Evolutionary conservation across 176 grass and related monocot genomes (phyloP).

Genomic region (Oryza rufipogon): DNA sequence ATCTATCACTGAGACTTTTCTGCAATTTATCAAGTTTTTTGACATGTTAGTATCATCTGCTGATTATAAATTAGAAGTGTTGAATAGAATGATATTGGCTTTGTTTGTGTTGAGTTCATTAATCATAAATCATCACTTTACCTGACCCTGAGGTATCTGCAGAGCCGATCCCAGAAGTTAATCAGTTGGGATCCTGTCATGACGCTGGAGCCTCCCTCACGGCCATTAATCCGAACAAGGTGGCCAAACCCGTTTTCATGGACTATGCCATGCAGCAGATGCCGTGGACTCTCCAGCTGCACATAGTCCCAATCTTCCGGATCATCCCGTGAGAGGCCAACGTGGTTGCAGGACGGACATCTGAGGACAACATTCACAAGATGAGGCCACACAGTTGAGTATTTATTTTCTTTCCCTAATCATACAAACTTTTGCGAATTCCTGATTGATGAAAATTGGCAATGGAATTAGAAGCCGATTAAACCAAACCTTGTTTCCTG

Average conservation of each 20-base stretch:
- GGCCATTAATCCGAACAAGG: conserved; percentile 64
- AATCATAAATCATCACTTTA: not conserved
- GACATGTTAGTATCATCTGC: conserved; percentile 4
- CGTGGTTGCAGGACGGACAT: conserved; percentile 46
- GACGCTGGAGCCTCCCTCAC: conserved; percentile 55
- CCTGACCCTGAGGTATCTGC: conserved; percentile 73
- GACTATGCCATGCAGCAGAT: conserved; percentile 70
- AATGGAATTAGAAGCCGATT: not conserved
- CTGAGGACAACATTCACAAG: conserved; percentile 16
- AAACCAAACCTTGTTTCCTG: conserved; percentile 49
- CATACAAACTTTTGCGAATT: not conserved
- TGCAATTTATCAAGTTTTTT: conserved; percentile 37
- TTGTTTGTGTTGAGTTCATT: not conserved
- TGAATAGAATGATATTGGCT: not conserved
- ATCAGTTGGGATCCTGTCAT: conserved; percentile 64
- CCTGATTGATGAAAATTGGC: not conserved
- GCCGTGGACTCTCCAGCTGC: conserved; percentile 47
- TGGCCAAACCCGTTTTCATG: conserved; percentile 88
- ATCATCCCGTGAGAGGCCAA: conserved; percentile 16
- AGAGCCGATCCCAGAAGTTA: conserved; percentile 78
- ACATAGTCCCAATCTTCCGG: conserved; percentile 43
- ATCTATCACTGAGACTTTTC: conserved; percentile 75
- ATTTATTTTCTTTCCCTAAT: not conserved
- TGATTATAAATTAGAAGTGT: not conserved
- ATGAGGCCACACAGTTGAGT: not conserved